Conservation (phyloP, 306 rosid genomes). For the Dicorynia guianensis region DNA sequence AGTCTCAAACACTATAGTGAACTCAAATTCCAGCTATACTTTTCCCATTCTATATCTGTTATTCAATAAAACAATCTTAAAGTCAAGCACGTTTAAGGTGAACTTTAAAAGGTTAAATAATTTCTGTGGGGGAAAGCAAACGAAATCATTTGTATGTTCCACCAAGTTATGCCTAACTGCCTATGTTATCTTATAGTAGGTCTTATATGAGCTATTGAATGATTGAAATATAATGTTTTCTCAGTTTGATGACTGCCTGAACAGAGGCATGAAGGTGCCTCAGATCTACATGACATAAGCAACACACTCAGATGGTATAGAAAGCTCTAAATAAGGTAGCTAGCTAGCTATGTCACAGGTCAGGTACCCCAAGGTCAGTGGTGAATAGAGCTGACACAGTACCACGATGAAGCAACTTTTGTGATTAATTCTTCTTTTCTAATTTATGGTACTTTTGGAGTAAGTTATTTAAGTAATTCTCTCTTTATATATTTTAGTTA, state of each 20-base stretch:
- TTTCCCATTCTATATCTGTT: neutral
- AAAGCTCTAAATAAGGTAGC: neutral
- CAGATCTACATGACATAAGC: slow-evolving; percentile 16
- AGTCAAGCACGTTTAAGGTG: neutral
- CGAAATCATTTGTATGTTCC: neutral
- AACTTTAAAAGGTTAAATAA: slow-evolving; percentile 31
- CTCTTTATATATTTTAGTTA: no score
- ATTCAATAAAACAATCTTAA: slow-evolving; percentile 5
- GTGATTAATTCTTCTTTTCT: no score
- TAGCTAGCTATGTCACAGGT: no score
- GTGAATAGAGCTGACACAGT: no score
- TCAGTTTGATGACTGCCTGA: slow-evolving; percentile 18
- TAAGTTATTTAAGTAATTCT: no score
- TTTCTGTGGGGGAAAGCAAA: slow-evolving; percentile 16
- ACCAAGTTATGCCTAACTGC: slow-evolving; percentile 4
- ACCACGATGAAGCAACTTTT: no score
- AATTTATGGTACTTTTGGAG: no score
- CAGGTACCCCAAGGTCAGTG: no score
- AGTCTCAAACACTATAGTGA: slow-evolving; percentile 15
- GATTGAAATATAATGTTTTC: slow-evolving; percentile 26
- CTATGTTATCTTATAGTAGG: neutral
- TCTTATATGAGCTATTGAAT: neutral
- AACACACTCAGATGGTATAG: neutral
- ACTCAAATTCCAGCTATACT: neutral
- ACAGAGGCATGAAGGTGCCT: slow-evolving; percentile 31